phyloP scores from a whole-genome alignment of 2,329 filamentous ascomycete species.

The Sarocladium brachiariae region DNA sequence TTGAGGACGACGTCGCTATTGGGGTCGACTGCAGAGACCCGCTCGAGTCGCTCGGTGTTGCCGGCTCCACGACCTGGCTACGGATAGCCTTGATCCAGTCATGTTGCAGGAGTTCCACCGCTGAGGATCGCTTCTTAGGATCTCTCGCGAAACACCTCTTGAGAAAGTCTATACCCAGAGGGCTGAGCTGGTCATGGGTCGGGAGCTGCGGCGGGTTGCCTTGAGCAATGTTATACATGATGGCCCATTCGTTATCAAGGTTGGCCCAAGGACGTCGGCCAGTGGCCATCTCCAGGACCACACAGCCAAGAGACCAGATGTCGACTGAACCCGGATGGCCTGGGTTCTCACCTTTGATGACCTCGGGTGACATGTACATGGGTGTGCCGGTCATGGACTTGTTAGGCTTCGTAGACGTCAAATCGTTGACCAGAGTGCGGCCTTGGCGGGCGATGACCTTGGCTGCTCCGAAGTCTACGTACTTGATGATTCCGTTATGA shows the following conservation, averaged over 20 bases:
- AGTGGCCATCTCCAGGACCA: constrained; percentile 96
- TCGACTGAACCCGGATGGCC: constrained; percentile 83
- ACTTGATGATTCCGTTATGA: constrained; percentile 97
- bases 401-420: constrained; percentile 59
- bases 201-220: constrained; percentile 89
- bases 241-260: constrained; percentile 98
- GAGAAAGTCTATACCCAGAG: constrained; percentile 80
- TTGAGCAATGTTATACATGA: constrained; percentile 99
- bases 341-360: constrained; percentile 82
- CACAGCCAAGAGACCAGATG: constrained; percentile 93
- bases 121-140: constrained; percentile 69
- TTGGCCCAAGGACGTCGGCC: constrained; percentile 90
- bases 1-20: constrained; percentile 22
- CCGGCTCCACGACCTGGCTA: constrained; percentile 57
- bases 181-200: constrained; percentile 72
- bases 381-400: constrained; percentile 95
- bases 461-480: constrained; percentile 95
- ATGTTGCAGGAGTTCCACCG: constrained; percentile 85
- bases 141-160: constrained; percentile 81
- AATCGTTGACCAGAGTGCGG: constrained; percentile 65
- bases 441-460: constrained; percentile 95
- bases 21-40: constrained; percentile 32
- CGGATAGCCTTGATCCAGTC: constrained; percentile 75
- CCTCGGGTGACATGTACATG: constrained; percentile 99
- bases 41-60: constrained; percentile 53